Conservation (phyloP, 495 filamentous ascomycete species). For the Chaetomium fimeti region DNA sequence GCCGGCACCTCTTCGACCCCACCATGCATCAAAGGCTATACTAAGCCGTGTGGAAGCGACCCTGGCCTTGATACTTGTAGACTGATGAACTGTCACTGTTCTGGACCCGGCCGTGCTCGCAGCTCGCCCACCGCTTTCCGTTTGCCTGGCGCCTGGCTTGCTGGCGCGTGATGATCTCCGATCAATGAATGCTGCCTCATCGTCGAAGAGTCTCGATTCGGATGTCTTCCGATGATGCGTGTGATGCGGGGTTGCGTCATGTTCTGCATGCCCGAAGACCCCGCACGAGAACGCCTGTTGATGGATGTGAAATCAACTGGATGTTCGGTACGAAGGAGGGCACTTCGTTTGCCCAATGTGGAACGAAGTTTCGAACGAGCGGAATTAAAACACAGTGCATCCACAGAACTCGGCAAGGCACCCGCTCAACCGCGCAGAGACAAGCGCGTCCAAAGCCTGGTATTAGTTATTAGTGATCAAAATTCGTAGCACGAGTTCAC, state of each 20-base stretch:
- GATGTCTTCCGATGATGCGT: too few relatives aligned
- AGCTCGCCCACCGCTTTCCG: too few relatives aligned
- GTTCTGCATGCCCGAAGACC: neutral
- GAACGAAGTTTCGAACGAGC: neutral
- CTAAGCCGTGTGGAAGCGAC: conserved; percentile 6
- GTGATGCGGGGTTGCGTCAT: too few relatives aligned
- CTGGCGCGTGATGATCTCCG: too few relatives aligned
- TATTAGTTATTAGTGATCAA: neutral
- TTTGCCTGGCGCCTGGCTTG: too few relatives aligned
- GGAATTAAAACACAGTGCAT: neutral
- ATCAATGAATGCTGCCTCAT: too few relatives aligned
- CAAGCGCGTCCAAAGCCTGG: neutral
- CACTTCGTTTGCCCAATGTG: neutral
- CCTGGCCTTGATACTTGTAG: neutral
- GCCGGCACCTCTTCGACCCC: neutral
- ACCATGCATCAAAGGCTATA: neutral
- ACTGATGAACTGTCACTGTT: too few relatives aligned
- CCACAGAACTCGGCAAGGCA: neutral
- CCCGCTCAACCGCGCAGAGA: neutral
- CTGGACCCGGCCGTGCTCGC: too few relatives aligned
- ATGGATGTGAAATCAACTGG: too few relatives aligned
- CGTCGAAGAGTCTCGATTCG: too few relatives aligned
- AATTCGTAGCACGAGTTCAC: too few relatives aligned
- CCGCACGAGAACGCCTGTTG: neutral
- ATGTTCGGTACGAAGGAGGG: too few relatives aligned